Base-by-base conservation (phyloP, 2,329 filamentous ascomycete genomes). In the Paraphaeosphaeria minitans region DNA sequence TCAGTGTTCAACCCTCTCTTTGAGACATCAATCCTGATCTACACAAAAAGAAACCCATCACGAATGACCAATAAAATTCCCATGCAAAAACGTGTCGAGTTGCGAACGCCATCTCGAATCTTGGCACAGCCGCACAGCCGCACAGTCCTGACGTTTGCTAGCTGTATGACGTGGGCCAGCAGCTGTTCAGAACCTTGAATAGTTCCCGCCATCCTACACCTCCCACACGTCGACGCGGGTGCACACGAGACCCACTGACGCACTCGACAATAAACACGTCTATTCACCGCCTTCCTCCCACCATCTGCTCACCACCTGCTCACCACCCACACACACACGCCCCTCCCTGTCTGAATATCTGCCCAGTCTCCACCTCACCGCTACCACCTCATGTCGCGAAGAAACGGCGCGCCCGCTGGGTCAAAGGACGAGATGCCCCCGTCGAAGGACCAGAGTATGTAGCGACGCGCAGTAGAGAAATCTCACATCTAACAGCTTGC, bases 321-420 rank as follows among this genome's bases (percentile, higher is more conserved):
- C 29, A 22, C 52, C 43, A 29, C 22, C 31, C 14, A 46, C 13
- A 29, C 24, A 21, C 42, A 22, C 24, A n/a, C 33, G 2, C 21
- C 13, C 9, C 29, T 16, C n/a, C n/a, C 10, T 39, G 35, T 14
- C 35, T 39, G 35, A 39, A 16, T 16, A 39, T 3, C 19, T 39
- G 22, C 27, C 35, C 29, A 37, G 14, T n/a, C 24, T 42, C 29
- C 10, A 22, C 21, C 37, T 51, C 37, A 53, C 49, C 35, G 48
- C 52, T 31, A 21, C 42, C 33, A 53, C 53, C 56, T 37, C 70
- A 90, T 90, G 88, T 89, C 87, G 62, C 88, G 86, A 81, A 81
- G 88, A 81, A 83, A 79, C 60, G 80, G 80, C 73, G 80, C 80
- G 56, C 75, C 81, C 61, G 83, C 82, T 72, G 83, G 62, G 31